These are phyloP conservation scores for Coemansia sp. DNA, from an alignment of 192 early-diverging fungal genomes.

Conservation along the genomic window DNA sequence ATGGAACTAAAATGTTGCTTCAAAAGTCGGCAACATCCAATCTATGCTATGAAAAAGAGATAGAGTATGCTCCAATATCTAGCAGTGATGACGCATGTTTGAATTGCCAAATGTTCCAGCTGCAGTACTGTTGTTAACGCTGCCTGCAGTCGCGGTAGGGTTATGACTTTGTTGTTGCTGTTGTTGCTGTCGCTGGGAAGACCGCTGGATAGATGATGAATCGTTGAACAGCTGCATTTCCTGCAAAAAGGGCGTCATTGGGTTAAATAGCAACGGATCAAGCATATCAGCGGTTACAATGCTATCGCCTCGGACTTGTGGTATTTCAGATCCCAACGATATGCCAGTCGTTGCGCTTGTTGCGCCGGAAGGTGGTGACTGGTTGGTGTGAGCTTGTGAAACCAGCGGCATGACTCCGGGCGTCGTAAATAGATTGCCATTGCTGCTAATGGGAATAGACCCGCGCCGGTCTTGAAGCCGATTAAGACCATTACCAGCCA, in stretches of 20 bases:
- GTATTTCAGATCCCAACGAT: conserved; percentile 10
- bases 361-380: conserved; percentile 2
- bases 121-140: background rate
- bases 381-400: background rate
- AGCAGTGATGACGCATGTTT: background rate
- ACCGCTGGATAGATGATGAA: conserved; percentile 7
- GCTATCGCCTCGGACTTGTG: conserved; percentile 11
- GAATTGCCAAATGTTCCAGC: conserved; percentile 4
- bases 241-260: conserved; percentile 53
- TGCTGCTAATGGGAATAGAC: conserved; percentile 49
- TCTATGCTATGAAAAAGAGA: background rate
- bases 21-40: background rate
- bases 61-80: background rate
- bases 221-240: conserved; percentile 45
- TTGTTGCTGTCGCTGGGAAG: conserved; percentile 8
- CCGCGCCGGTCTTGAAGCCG: conserved; percentile 33
- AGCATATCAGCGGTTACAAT: conserved; percentile 28
- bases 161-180: conserved; percentile 9
- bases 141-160: background rate
- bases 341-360: background rate
- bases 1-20: background rate
- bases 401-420: conserved; percentile 13
- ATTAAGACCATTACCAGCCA: conserved; percentile 5
- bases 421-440: conserved; percentile 42
- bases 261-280: conserved; percentile 52